A percentile compares a stretch with the other conserved stretches of the same genome.
Conservation (phyloP, 2,329 filamentous ascomycete genomes). For the Polytolypa hystricis region DNA sequence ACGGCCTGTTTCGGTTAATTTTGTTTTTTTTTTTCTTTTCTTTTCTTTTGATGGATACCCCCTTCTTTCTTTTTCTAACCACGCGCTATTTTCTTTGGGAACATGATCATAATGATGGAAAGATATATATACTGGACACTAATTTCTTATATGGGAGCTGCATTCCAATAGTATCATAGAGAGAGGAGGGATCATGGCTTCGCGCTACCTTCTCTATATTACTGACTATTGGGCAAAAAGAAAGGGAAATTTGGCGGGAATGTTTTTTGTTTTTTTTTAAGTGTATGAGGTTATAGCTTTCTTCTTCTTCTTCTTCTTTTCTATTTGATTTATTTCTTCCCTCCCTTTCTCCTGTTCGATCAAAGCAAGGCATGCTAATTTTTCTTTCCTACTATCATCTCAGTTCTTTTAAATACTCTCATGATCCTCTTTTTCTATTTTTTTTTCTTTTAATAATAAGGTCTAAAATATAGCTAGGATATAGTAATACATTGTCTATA, state of each 20-base stretch:
- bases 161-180: not conserved
- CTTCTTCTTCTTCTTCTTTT: not conserved
- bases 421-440: not conserved
- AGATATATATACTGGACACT: not conserved
- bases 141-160: not conserved
- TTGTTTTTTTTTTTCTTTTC: not conserved
- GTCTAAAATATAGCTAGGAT: too few species aligned
- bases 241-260: too few species aligned
- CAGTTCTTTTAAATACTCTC: not conserved
- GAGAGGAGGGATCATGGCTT: not conserved
- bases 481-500: too few species aligned
- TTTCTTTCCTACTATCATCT: not conserved
- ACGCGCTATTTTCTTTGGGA: too few species aligned
- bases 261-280: too few species aligned
- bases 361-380: too few species aligned
- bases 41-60: not conserved
- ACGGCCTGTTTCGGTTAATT: too few species aligned
- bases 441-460: too few species aligned
- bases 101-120: not conserved
- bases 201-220: not conserved
- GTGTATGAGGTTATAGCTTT: too few species aligned
- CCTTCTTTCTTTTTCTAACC: not conserved
- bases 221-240: not conserved
- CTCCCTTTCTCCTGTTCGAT: not conserved
- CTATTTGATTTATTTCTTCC: not conserved